Evolutionary conservation across 164 flowering plant genomes (phyloP).

Genomic region (Nymphaea thermarum): DNA sequence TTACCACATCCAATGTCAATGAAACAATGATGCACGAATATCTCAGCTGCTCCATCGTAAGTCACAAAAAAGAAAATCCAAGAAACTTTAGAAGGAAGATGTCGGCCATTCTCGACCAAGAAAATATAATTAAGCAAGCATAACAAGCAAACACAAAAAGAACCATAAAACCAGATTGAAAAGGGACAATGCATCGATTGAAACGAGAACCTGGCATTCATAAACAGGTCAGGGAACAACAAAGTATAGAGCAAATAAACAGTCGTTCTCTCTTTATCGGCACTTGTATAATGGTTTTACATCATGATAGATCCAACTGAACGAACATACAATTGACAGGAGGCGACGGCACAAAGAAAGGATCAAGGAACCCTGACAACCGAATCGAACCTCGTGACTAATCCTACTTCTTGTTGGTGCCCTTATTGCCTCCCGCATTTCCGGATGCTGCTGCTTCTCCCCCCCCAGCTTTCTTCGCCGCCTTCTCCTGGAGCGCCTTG

Average conservation of each 20-base stretch:
- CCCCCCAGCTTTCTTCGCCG: conserved; percentile 51
- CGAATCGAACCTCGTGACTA: not conserved
- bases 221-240: not conserved
- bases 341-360: conserved; percentile 2
- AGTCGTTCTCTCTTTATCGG: not conserved
- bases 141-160: too few relatives aligned
- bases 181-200: not conserved
- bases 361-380: not conserved
- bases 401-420: conserved; percentile 27
- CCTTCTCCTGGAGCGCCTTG: conserved; percentile 77
- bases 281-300: not conserved
- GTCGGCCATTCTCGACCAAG: too few relatives aligned
- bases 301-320: not conserved
- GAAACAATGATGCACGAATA: too few relatives aligned
- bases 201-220: not conserved
- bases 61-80: too few relatives aligned
- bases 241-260: not conserved
- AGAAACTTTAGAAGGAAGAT: too few relatives aligned
- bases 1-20: too few relatives aligned
- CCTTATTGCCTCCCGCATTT: conserved; percentile 26
- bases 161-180: too few relatives aligned
- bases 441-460: conserved; percentile 15
- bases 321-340: conserved; percentile 2
- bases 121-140: too few relatives aligned
- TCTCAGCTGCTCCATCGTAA: too few relatives aligned